Evolutionary conservation across 192 early-diverging fungal species (phyloP), one percentile per base, ranked within the genome.

Genomic region (Rhizophagus clarus): DNA sequence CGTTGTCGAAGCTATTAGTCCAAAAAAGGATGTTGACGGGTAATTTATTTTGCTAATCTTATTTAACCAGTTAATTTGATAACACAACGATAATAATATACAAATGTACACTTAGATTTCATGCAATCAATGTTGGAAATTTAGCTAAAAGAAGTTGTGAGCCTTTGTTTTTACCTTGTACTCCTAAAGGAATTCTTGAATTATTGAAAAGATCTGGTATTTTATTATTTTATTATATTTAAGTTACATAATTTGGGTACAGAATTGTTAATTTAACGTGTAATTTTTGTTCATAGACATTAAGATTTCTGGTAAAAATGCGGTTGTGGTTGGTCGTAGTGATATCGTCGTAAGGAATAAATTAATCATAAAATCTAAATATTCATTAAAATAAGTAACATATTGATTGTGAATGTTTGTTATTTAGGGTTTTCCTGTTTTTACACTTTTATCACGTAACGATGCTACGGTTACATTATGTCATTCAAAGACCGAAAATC

Each of bases 1-100:
- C 26, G 87, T 98, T 47, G 96, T 94, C 60, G 96, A 97, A 79
- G 88, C 95, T 34, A 95, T 99, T 77, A 86, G 92, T 74, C 88
- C 91, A 4, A 83, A 88, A 72, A 99, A 98, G 83, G 98, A 99
- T 84, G 97, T 99, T n/a, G 98, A 99, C 83, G 98, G 98, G 88
- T 94, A 89, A 81, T 14, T 61, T 14, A 14, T 17, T 45, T 29
- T 28, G 9, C 24, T 1, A 66, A 73, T 24, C 6, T 70, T 63
- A 34, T n/a, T 15, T 34, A 1, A 68, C 26, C 14, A 40, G 8
- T 40, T 40, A 40, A 40, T 40, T 40, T 40, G 8, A 40, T 40
- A 37, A 37, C 37, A 40, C 5, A 0, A 40, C n/a, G n/a, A 40
- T 40, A 40, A 40, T 40, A 40, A 40, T 40, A 40, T 40, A 7